Evolutionary conservation across 2,329 filamentous ascomycete species (phyloP).

Genomic region (Ascocoryne sarcoides): DNA sequence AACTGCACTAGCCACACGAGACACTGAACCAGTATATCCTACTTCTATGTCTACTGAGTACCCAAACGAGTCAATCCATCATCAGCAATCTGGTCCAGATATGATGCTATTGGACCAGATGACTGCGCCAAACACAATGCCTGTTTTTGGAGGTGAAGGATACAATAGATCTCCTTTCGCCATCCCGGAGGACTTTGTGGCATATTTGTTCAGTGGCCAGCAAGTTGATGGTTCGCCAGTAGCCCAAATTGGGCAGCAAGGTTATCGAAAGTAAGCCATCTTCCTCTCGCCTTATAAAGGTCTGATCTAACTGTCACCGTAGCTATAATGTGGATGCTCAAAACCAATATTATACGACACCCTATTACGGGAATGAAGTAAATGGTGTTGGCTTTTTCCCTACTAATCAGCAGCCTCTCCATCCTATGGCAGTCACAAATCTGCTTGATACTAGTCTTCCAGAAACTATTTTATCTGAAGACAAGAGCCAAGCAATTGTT

Average conservation of each 20-base stretch:
- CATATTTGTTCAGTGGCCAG: slow-evolving; percentile 71
- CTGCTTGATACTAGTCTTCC: slow-evolving; percentile 72
- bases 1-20: slow-evolving; percentile 18
- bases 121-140: slow-evolving; percentile 59
- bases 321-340: slow-evolving; percentile 48
- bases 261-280: slow-evolving; percentile 40
- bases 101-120: slow-evolving; percentile 56
- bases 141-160: slow-evolving; percentile 78
- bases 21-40: slow-evolving; percentile 23
- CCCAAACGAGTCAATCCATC: slow-evolving; percentile 27
- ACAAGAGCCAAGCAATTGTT: slow-evolving; percentile 75
- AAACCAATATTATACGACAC: slow-evolving; percentile 41
- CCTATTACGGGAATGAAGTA: slow-evolving; percentile 41
- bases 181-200: slow-evolving; percentile 80
- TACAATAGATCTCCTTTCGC: slow-evolving; percentile 80
- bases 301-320: slow-evolving; percentile 13
- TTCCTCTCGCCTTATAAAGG: too few relatives aligned
- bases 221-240: slow-evolving; percentile 45
- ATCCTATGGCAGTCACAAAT: slow-evolving; percentile 85
- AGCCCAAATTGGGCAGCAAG: slow-evolving; percentile 40
- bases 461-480: slow-evolving; percentile 74
- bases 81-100: slow-evolving; percentile 33
- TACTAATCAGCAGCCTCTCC: slow-evolving; percentile 45
- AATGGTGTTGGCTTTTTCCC: slow-evolving; percentile 48
- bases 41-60: slow-evolving; percentile 26